A percentile compares a stretch with the other conserved stretches of the same genome.
Conservation (phyloP, 441 rosid genomes). For the Bocquillonia castaneifolia region DNA sequence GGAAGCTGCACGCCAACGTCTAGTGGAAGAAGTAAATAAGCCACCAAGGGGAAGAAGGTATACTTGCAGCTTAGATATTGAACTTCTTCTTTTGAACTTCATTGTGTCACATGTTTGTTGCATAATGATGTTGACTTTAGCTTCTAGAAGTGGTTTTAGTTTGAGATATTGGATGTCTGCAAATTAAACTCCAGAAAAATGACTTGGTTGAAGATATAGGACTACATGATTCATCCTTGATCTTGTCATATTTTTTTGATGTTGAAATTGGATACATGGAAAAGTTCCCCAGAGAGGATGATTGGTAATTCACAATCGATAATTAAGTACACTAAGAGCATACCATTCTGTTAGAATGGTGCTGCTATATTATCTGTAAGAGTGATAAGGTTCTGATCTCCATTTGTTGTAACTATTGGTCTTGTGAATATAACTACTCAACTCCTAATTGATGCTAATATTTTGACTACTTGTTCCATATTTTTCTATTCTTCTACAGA, state of each 20-base stretch:
- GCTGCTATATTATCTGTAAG: neutral
- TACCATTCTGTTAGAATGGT: neutral
- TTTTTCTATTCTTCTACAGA: slow-evolving; percentile 35
- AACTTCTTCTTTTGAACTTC: neutral
- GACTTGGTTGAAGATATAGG: neutral
- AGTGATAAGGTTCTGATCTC: neutral
- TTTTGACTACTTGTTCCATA: neutral
- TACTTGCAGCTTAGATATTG: slow-evolving; percentile 3
- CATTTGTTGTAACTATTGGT: neutral
- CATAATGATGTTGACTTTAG: slow-evolving; percentile 12
- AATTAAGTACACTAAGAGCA: neutral
- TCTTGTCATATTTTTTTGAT: slow-evolving; percentile 4
- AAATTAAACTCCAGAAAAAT: neutral
- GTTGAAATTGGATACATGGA: slow-evolving; percentile 11
- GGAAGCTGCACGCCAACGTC: slow-evolving; percentile 67
- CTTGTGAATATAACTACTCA: neutral
- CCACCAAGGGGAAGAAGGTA: slow-evolving; percentile 97
- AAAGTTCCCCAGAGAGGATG: neutral
- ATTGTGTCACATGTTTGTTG: neutral
- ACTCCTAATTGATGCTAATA: neutral
- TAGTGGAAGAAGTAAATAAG: slow-evolving; percentile 76
- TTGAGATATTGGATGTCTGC: neutral
- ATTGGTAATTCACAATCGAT: neutral
- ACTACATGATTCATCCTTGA: slow-evolving; percentile 4
- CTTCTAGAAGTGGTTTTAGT: neutral